Evolutionary conservation across 2,329 filamentous ascomycete genomes (phyloP).

Genomic region (Geosmithia flava): DNA sequence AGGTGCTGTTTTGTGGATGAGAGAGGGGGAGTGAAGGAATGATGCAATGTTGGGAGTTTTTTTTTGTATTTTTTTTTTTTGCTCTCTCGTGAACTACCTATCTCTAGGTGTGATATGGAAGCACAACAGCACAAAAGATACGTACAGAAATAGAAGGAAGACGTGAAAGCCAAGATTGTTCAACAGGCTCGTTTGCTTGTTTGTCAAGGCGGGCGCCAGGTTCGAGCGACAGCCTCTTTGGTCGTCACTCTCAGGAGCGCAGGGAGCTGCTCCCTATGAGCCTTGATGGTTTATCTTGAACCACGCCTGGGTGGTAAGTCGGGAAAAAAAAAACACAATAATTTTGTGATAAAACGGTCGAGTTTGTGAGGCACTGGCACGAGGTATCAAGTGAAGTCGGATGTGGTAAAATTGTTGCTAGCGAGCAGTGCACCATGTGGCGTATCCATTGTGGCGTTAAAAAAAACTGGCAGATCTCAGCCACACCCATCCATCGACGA

Average conservation of each 20-base stretch:
- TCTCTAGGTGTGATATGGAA: too few relatives aligned
- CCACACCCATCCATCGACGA: background rate
- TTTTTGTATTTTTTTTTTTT: too few relatives aligned
- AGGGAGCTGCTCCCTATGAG: too few relatives aligned
- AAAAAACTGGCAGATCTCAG: too few relatives aligned
- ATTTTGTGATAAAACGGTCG: background rate
- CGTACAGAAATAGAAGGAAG: too few relatives aligned
- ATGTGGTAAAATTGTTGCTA: background rate
- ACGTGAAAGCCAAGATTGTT: too few relatives aligned
- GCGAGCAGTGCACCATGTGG: background rate
- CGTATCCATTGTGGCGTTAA: background rate
- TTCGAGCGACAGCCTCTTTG: too few relatives aligned
- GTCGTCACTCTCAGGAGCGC: too few relatives aligned
- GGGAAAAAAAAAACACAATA: background rate
- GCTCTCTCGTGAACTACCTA: too few relatives aligned
- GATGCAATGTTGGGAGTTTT: background rate
- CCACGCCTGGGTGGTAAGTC: background rate
- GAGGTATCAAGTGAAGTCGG: background rate
- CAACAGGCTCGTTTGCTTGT: too few relatives aligned
- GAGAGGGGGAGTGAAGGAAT: background rate
- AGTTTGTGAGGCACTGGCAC: background rate
- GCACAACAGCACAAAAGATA: too few relatives aligned
- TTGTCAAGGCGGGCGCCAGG: too few relatives aligned
- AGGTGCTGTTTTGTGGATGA: background rate
- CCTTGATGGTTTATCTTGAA: background rate